Evolutionary conservation across 2,329 filamentous ascomycete species (phyloP).

Genomic region (Pseudocercospora cruenta): DNA sequence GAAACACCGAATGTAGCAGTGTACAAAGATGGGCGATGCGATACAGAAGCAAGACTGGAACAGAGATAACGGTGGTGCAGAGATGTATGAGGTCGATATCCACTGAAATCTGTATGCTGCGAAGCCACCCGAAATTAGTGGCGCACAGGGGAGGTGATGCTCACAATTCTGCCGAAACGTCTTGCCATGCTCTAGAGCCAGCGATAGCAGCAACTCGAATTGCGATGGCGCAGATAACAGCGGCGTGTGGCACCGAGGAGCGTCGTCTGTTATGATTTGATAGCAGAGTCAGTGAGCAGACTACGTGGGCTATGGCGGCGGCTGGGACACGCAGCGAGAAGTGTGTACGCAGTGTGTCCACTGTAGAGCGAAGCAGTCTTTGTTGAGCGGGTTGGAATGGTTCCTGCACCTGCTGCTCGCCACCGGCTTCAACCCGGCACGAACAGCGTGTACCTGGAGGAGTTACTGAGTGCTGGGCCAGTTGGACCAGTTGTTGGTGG

Average conservation of each 20-base stretch:
- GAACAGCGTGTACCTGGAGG: neutral
- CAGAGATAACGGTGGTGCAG: neutral
- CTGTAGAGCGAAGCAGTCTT: too few species aligned
- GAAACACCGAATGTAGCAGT: neutral
- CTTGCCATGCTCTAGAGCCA: neutral
- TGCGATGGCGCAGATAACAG: conserved; percentile 1
- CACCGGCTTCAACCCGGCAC: conserved; percentile 3
- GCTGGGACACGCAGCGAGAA: neutral
- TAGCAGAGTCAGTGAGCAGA: neutral
- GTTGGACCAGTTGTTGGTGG: neutral
- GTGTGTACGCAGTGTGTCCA: too few species aligned
- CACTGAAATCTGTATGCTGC: conserved; percentile 7
- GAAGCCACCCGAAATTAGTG: conserved; percentile 24
- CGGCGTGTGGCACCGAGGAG: conserved; percentile 11
- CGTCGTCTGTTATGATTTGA: neutral
- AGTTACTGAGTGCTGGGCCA: neutral
- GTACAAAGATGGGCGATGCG: neutral
- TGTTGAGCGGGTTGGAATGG: neutral
- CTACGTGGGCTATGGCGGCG: neutral
- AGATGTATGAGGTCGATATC: conserved; percentile 5
- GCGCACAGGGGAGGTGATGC: conserved; percentile 17
- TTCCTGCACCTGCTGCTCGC: neutral
- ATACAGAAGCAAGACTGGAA: neutral
- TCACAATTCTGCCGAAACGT: conserved; percentile 28
- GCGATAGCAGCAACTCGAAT: neutral